Evolutionary conservation across 495 filamentous ascomycete species (phyloP).

Genomic region (Penicillium macrosclerotiorum): DNA sequence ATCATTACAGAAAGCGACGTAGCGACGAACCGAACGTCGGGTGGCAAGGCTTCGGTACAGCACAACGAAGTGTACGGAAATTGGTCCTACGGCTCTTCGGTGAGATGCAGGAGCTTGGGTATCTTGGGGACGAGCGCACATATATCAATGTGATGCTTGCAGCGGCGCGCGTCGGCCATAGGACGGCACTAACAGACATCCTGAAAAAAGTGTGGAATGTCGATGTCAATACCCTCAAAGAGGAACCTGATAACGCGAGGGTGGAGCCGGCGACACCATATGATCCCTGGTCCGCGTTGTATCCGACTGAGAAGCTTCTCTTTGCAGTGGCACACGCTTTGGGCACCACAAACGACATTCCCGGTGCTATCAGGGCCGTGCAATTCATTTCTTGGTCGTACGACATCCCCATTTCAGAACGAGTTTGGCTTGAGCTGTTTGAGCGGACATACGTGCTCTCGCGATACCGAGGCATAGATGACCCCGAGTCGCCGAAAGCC

Average conservation of each 20-base stretch:
- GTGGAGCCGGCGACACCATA: conserved; percentile 31
- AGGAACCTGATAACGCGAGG: conserved; percentile 19
- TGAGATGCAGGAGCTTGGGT: conserved; percentile 49
- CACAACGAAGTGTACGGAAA: conserved; percentile 29
- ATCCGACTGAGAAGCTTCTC: conserved; percentile 54
- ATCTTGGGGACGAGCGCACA: conserved; percentile 51
- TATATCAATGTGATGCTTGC: conserved; percentile 58
- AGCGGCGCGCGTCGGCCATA: conserved; percentile 53
- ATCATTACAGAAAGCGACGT: conserved; percentile 28
- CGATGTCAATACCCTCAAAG: conserved; percentile 45
- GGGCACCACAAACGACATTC: conserved; percentile 55
- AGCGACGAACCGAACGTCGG: conserved; percentile 12
- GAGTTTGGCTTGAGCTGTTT: conserved; percentile 58
- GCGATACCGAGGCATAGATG: conserved; percentile 20
- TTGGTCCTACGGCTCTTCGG: conserved; percentile 40
- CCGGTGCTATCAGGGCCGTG: conserved; percentile 50
- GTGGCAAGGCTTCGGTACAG: conserved; percentile 36
- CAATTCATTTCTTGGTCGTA: conserved; percentile 58
- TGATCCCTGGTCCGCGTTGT: conserved; percentile 47
- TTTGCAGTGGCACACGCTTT: conserved; percentile 58
- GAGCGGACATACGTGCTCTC: conserved; percentile 58
- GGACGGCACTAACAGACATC: conserved; percentile 42
- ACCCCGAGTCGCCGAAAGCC: conserved; percentile 20
- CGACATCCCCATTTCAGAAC: conserved; percentile 43
- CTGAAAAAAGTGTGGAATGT: conserved; percentile 58